phyloP scores from a whole-genome alignment of 2,329 filamentous ascomycete genomes.

The Eurotiales sp. region DNA sequence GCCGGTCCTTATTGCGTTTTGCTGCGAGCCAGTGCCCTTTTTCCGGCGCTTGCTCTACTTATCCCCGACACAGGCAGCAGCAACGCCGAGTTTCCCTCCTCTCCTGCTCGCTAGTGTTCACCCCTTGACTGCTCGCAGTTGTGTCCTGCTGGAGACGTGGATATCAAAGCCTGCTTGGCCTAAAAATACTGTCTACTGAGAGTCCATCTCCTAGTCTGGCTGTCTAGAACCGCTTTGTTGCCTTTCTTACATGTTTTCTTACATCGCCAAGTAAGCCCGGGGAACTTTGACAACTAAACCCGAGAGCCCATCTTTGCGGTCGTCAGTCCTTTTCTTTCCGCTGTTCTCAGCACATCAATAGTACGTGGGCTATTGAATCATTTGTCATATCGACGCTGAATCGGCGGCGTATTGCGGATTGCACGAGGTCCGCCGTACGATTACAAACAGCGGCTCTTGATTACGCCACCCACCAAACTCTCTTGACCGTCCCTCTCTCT shows the following conservation, averaged over 20 bases:
- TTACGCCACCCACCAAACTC: constrained; percentile 9
- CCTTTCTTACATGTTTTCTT: too few relatives aligned
- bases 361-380: background rate
- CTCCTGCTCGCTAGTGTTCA: background rate
- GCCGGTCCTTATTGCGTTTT: too few relatives aligned
- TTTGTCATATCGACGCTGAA: background rate
- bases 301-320: too few relatives aligned
- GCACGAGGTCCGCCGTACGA: constrained; percentile 4
- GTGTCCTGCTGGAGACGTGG: background rate
- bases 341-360: background rate
- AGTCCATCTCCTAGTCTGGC: background rate
- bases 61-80: too few relatives aligned
- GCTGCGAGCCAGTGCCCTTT: too few relatives aligned
- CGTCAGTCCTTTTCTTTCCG: background rate
- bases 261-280: too few relatives aligned
- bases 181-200: background rate
- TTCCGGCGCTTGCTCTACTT: too few relatives aligned
- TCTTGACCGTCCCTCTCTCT: background rate
- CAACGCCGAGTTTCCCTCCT: background rate
- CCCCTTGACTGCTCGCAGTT: constrained; percentile 5
- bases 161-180: background rate
- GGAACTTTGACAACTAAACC: too few relatives aligned
- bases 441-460: background rate
- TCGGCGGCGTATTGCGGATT: constrained; percentile 1
- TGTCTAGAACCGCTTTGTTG: background rate